Conservation (phyloP, 257 asterid species). For the Knoxia roxburghii region DNA sequence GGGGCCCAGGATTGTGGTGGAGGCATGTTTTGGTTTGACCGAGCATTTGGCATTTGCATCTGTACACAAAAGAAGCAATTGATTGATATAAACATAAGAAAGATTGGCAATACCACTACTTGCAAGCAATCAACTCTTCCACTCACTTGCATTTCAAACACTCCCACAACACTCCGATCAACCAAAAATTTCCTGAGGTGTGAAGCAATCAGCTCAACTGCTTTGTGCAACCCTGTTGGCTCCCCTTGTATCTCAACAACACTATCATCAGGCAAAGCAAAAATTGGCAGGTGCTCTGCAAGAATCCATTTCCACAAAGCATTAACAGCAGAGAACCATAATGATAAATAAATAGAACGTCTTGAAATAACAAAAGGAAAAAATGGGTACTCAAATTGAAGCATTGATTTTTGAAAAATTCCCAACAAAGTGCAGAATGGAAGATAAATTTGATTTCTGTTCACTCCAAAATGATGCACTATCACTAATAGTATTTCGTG, state of each 20-base stretch:
- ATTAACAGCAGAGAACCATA: slow-evolving; percentile 3
- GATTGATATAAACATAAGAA: slow-evolving; percentile 6
- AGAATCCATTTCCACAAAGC: slow-evolving; percentile 15
- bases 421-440: background rate
- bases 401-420: too few relatives aligned
- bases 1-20: slow-evolving; percentile 65
- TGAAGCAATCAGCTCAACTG: slow-evolving; percentile 68
- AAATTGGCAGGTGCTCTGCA: slow-evolving; percentile 72
- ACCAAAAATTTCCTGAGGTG: slow-evolving; percentile 86
- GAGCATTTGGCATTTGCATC: slow-evolving; percentile 67
- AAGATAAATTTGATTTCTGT: background rate
- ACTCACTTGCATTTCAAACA: slow-evolving; percentile 76
- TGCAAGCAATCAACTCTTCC: slow-evolving; percentile 1
- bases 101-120: slow-evolving; percentile 5
- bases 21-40: slow-evolving; percentile 53
- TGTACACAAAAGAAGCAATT: slow-evolving; percentile 22
- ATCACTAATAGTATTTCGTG: background rate
- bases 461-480: background rate
- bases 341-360: background rate
- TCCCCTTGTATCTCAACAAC: slow-evolving; percentile 94
- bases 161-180: slow-evolving; percentile 78
- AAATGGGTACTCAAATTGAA: background rate
- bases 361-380: background rate
- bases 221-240: slow-evolving; percentile 64
- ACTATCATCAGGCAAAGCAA: slow-evolving; percentile 82